Percentiles rank a stretch among this genome's conserved stretches.
phyloP scores from a whole-genome alignment of 2,329 filamentous ascomycete species.

The Periconia macrospinosa region DNA sequence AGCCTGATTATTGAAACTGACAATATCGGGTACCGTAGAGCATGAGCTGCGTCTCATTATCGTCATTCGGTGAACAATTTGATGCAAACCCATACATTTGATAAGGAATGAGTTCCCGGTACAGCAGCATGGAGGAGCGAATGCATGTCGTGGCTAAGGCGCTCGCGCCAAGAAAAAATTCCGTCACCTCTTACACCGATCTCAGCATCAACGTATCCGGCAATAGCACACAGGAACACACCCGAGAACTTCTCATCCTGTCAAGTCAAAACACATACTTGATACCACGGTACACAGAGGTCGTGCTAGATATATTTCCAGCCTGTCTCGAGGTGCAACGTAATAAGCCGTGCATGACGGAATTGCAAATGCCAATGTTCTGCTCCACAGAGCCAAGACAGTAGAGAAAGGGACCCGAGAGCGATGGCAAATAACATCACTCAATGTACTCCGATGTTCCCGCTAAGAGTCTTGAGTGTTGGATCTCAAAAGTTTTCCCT shows the following conservation, averaged over 20 bases:
- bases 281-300: background rate
- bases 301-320: background rate
- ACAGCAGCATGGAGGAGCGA: too few species aligned
- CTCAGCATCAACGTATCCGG: background rate
- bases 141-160: background rate
- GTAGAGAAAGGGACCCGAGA: background rate
- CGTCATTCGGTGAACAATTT: too few species aligned
- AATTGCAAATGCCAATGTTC: background rate
- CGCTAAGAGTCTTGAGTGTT: background rate
- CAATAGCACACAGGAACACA: too few species aligned
- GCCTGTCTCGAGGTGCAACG: background rate
- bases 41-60: too few species aligned
- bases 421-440: background rate
- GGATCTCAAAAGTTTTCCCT: background rate
- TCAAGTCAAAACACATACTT: background rate
- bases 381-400: background rate
- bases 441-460: background rate
- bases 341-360: too few species aligned
- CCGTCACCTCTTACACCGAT: background rate
- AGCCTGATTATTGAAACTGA: too few species aligned
- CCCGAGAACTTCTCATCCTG: too few species aligned
- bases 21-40: too few species aligned
- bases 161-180: background rate
- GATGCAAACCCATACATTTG: too few species aligned
- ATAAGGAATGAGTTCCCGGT: too few species aligned